Percentiles rank a stretch among this genome's conserved stretches.
phyloP scores from a whole-genome alignment of 2,329 filamentous ascomycete genomes.

The Hansfordia pulvinata region DNA sequence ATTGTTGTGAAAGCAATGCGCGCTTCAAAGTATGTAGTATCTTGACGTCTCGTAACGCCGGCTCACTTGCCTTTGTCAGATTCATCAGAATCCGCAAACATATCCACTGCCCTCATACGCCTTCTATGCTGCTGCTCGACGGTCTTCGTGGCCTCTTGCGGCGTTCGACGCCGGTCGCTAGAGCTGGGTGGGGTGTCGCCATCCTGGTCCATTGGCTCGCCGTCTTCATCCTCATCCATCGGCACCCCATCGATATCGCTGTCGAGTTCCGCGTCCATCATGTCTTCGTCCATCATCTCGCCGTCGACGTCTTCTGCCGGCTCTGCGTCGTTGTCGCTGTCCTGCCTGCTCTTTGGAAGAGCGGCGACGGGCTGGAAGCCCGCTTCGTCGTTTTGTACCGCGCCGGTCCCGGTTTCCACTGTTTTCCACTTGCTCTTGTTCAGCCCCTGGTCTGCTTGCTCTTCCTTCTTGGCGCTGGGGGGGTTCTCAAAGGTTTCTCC shows the following conservation, averaged over 20 bases:
- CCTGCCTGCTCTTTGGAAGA: no score
- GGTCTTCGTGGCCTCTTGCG: conserved; percentile 4
- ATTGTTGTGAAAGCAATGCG: not conserved
- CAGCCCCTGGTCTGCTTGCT: conserved; percentile 14
- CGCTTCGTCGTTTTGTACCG: conserved; percentile 8
- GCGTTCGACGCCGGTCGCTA: not conserved
- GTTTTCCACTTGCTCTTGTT: conserved; percentile 35
- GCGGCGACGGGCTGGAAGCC: conserved; percentile 13
- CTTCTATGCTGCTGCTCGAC: conserved; percentile 10
- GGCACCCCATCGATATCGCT: conserved; percentile 31
- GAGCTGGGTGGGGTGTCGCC: conserved; percentile 4
- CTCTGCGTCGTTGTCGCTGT: no score
- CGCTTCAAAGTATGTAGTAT: no score
- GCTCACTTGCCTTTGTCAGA: not conserved
- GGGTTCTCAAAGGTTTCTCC: conserved; percentile 58
- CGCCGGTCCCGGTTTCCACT: conserved; percentile 26
- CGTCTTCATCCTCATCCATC: conserved; percentile 22
- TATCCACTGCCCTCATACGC: conserved; percentile 3
- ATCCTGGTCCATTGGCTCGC: conserved; percentile 21
- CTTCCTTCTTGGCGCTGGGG: conserved; percentile 32
- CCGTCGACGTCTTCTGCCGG: conserved; percentile 21
- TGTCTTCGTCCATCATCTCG: conserved; percentile 21
- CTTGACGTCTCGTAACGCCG: conserved; percentile 7
- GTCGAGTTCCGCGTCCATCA: conserved; percentile 28
- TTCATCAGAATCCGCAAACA: conserved; percentile 1